These are phyloP conservation scores for Colletotrichum orbiculare DNA, from an alignment of 2,329 filamentous ascomycete species.

Conservation along the genomic window DNA sequence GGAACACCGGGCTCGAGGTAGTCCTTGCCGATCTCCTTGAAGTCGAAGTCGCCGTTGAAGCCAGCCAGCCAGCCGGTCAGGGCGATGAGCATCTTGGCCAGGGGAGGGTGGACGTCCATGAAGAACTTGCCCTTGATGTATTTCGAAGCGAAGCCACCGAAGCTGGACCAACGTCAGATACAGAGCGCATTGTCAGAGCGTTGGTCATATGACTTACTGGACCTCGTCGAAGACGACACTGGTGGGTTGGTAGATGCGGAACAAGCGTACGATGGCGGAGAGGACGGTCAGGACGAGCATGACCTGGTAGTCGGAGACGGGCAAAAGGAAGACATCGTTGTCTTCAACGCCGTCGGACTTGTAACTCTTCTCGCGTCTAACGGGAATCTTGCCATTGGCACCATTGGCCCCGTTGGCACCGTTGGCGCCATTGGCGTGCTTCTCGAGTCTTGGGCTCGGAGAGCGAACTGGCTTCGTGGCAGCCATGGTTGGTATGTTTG, in stretches of 20 bases:
- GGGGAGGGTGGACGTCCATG: slow-evolving; percentile 99
- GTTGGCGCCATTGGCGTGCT: slow-evolving; percentile 42
- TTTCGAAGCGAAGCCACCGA: slow-evolving; percentile 97
- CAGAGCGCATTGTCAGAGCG: too few relatives aligned
- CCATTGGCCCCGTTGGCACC: slow-evolving; percentile 16
- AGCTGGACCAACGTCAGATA: slow-evolving; percentile 63
- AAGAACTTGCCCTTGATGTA: slow-evolving; percentile 99
- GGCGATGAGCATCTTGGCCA: slow-evolving; percentile 96
- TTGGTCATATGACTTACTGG: slow-evolving; percentile 73
- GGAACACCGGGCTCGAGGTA: slow-evolving; percentile 94
- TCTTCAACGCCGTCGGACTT: slow-evolving; percentile 84
- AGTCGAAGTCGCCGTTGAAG: slow-evolving; percentile 96
- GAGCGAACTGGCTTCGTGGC: slow-evolving; percentile 27
- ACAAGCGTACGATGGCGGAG: slow-evolving; percentile 84
- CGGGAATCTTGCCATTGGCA: slow-evolving; percentile 38
- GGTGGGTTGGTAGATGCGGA: slow-evolving; percentile 94
- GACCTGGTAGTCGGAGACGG: slow-evolving; percentile 83
- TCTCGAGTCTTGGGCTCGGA: slow-evolving; percentile 38
- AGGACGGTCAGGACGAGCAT: slow-evolving; percentile 79
- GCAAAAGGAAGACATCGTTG: slow-evolving; percentile 91
- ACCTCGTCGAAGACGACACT: slow-evolving; percentile 99
- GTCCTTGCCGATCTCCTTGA: slow-evolving; percentile 99
- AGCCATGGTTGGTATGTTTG: slow-evolving; percentile 19
- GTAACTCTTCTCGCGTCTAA: slow-evolving; percentile 64
- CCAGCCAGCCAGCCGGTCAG: slow-evolving; percentile 94